Evolutionary conservation across 2,329 filamentous ascomycete species (phyloP).

Genomic region (Aspergillus ustus): DNA sequence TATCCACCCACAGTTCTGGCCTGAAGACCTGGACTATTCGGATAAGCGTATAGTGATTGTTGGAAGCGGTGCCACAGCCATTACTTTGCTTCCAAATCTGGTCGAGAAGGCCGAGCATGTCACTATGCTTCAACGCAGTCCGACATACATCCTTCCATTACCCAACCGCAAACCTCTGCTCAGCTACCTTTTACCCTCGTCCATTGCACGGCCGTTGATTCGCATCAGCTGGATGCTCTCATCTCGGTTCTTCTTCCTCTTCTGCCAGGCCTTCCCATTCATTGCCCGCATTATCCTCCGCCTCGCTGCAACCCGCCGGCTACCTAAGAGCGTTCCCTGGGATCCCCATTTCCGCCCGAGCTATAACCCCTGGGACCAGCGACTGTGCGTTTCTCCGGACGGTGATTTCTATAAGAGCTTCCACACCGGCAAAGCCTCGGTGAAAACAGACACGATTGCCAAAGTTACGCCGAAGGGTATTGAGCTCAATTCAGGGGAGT

Average conservation of each 20-base stretch:
- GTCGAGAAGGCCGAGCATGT: constrained; percentile 67
- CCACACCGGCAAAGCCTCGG: constrained; percentile 54
- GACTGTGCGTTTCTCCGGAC: constrained; percentile 71
- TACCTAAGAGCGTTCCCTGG: constrained; percentile 60
- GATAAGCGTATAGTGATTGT: constrained; percentile 73
- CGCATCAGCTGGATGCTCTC: constrained; percentile 56
- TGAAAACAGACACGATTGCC: constrained; percentile 62
- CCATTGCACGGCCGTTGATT: constrained; percentile 34
- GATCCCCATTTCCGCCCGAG: constrained; percentile 68
- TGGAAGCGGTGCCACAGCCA: constrained; percentile 77
- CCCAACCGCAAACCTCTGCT: constrained; percentile 39
- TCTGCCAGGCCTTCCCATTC: constrained; percentile 60
- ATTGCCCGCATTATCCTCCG: constrained; percentile 55
- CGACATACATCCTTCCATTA: constrained; percentile 68
- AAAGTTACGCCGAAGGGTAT: constrained; percentile 56
- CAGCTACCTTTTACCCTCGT: constrained; percentile 41
- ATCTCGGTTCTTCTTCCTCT: constrained; percentile 55
- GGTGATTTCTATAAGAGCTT: constrained; percentile 63
- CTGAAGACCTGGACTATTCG: constrained; percentile 66
- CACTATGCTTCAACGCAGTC: constrained; percentile 82
- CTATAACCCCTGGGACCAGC: constrained; percentile 74
- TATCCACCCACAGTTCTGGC: constrained; percentile 79
- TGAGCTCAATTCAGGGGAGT: constrained; percentile 50
- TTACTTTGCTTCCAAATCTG: constrained; percentile 75
- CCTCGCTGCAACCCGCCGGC: constrained; percentile 49